Evolutionary conservation across 495 filamentous ascomycete species (phyloP).

Genomic region (Baudoinia panamericana): DNA sequence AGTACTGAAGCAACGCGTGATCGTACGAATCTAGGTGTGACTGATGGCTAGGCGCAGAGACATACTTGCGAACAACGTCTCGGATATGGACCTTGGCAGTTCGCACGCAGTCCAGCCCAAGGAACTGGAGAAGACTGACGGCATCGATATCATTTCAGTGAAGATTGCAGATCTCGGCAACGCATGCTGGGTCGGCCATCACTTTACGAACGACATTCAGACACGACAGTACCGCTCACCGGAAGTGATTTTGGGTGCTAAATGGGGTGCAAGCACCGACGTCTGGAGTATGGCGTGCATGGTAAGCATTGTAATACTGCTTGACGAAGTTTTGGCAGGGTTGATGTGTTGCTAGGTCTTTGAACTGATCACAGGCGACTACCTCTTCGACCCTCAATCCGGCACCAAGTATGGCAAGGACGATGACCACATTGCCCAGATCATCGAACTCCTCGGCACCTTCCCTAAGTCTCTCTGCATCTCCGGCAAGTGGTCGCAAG

Average conservation of each 20-base stretch:
- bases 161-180: conserved; percentile 99
- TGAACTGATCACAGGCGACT: conserved; percentile 95
- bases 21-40: conserved; percentile 7
- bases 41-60: conserved; percentile 44
- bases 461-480: conserved; percentile 88
- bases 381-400: conserved; percentile 96
- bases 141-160: conserved; percentile 75
- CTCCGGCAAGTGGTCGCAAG: conserved; percentile 91
- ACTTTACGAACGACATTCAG: conserved; percentile 99
- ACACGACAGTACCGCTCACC: conserved; percentile 95
- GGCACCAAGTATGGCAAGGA: conserved; percentile 99
- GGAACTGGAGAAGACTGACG: conserved; percentile 39
- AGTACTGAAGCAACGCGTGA: conserved; percentile 28
- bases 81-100: conserved; percentile 88
- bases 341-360: conserved; percentile 59
- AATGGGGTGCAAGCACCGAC: conserved; percentile 97
- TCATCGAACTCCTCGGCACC: conserved; percentile 89
- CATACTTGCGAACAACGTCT: conserved; percentile 79
- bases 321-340: too few relatives aligned
- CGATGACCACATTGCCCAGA: conserved; percentile 98
- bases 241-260: conserved; percentile 90
- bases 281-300: conserved; percentile 99
- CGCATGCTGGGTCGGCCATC: conserved; percentile 95
- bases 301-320: conserved; percentile 42
- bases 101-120: conserved; percentile 30